phyloP scores from a whole-genome alignment of 257 asterid genomes.

The Gentiana dahurica region DNA sequence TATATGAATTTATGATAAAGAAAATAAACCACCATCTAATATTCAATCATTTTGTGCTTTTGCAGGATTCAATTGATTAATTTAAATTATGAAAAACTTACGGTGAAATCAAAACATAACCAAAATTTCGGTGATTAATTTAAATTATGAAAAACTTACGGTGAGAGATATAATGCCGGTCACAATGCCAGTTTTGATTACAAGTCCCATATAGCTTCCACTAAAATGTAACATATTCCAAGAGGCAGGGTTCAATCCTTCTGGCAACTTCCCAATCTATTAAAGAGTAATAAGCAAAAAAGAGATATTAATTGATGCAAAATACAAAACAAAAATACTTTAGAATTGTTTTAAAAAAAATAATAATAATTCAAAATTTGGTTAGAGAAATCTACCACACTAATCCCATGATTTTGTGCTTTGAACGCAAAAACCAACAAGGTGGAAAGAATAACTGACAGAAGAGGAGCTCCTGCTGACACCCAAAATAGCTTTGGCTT shows the following conservation, averaged over 20 bases:
- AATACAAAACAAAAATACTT: no score
- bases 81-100: no score
- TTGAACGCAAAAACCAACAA: slow-evolving; percentile 50
- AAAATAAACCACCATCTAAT: no score
- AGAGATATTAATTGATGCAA: no score
- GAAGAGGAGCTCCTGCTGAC: slow-evolving; percentile 89
- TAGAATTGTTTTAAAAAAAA: slow-evolving; percentile 8
- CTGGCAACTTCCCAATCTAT: slow-evolving; percentile 70
- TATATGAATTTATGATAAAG: no score
- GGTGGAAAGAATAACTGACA: slow-evolving; percentile 64
- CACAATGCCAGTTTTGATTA: slow-evolving; percentile 61
- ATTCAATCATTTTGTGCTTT: no score
- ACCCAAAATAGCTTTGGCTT: slow-evolving; percentile 87
- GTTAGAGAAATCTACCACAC: slow-evolving; percentile 25
- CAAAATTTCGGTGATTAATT: no score
- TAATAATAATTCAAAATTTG: no score
- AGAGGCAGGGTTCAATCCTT: slow-evolving; percentile 84
- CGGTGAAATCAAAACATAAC: no score
- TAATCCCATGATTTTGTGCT: slow-evolving; percentile 77
- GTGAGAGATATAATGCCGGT: slow-evolving; percentile 91
- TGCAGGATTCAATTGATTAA: no score
- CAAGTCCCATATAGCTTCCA: slow-evolving; percentile 51
- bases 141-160: slow-evolving; percentile 22
- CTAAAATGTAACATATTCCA: slow-evolving; percentile 78
- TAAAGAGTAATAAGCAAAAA: no score